Evolutionary conservation across 2,329 filamentous ascomycete genomes (phyloP).

Genomic region (Zarea fungicola): DNA sequence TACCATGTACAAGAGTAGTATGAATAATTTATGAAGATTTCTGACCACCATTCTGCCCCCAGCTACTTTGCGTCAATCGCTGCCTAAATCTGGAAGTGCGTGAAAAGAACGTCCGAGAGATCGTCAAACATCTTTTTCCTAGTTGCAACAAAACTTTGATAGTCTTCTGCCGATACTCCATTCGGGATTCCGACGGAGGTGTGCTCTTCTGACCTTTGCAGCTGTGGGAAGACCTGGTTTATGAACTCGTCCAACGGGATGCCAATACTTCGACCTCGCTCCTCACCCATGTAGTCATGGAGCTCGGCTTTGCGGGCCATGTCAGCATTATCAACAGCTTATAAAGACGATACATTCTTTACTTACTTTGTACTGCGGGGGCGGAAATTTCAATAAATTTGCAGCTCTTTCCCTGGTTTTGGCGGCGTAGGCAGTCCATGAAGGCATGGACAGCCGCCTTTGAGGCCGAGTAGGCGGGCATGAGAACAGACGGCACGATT

Average conservation of each 20-base stretch:
- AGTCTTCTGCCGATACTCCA: neutral
- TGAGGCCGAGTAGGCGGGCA: slow-evolving; percentile 18
- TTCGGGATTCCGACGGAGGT: slow-evolving; percentile 1
- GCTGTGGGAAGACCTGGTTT: slow-evolving; percentile 38
- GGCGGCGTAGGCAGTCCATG: slow-evolving; percentile 16
- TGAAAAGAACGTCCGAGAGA: slow-evolving; percentile 1
- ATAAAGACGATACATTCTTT: neutral
- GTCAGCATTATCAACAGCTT: neutral
- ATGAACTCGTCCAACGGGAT: slow-evolving; percentile 35
- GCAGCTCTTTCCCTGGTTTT: slow-evolving; percentile 15
- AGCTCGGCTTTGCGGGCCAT: slow-evolving; percentile 12
- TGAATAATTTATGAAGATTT: too few relatives aligned
- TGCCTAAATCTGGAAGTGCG: neutral
- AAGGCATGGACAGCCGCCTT: slow-evolving; percentile 20
- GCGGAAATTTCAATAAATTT: slow-evolving; percentile 19
- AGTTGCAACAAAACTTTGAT: slow-evolving; percentile 5
- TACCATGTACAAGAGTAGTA: neutral
- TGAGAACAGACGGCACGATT: slow-evolving; percentile 14
- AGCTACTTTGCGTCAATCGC: too few relatives aligned
- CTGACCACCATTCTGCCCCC: too few relatives aligned
- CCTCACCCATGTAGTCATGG: slow-evolving; percentile 15
- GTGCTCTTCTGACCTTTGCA: slow-evolving; percentile 37
- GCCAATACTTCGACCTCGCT: slow-evolving; percentile 19
- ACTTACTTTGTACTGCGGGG: slow-evolving; percentile 19
- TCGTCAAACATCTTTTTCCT: slow-evolving; percentile 10